Evolutionary conservation across 768 basidiomycete species (phyloP), one percentile per base, ranked within the genome.

Genomic region (Suillus clintonianus): DNA sequence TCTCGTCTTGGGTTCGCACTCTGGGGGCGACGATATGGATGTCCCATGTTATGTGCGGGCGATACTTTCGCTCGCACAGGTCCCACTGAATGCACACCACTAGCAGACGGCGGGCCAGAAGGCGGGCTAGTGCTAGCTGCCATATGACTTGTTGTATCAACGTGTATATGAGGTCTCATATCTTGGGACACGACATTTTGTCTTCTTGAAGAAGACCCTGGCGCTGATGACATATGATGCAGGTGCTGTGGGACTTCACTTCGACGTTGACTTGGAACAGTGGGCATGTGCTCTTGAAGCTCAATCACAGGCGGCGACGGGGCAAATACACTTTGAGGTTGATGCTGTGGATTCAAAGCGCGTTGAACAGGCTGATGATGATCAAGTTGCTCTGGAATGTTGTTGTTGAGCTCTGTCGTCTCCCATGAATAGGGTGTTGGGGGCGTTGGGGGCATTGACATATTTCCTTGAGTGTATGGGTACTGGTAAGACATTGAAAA

Each of bases 401-500:
- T 64, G 64, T 32, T 62, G 57, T 17, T 76, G 65, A 78, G 75
- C 34, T 78, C 70, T 78, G 76, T 79, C 80, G 79, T 79, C 71
- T 72, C 77, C 78, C 79, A 79, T 62, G 79, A 79, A 74, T 71
- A 80, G 61, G 67, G 67, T 53, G 72, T 76, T 69, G 77, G 78
- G 13, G 85, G 83, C 14, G 84, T 84, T 32, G 83, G 72, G 53
- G 85, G 80, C 68, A 77, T 78, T 34, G 84, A 82, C 72, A 79
- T 79, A 71, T 79, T 77, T 72, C 83, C 83, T 70, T 75, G 76
- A 67, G 77, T 72, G 75, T 79, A 81, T 67, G 81, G 80, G 67
- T 72, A 81, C 65, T 80, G 79, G 76, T 80, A 84, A 71, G 84
- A 83, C 83, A 84, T 85, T 74, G 72, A 67, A 67, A 71, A 71